Evolutionary conservation across 2,329 filamentous ascomycete genomes (phyloP).

Genomic region (Ceratocystis destructans): DNA sequence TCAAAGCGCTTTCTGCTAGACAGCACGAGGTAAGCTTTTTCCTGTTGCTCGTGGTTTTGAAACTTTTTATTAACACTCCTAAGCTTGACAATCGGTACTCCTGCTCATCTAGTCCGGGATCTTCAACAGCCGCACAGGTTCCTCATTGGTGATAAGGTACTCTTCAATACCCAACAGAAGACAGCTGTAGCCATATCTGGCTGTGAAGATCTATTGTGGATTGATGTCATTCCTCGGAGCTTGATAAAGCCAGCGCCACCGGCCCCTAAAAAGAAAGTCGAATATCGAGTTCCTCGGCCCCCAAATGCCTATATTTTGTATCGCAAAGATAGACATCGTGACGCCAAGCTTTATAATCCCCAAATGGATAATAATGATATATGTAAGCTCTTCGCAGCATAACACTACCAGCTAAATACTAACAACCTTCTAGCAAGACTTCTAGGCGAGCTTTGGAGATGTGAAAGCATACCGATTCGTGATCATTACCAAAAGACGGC

Average conservation of each 20-base stretch:
- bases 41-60: neutral
- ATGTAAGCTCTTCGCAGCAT: conserved; percentile 3
- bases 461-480: neutral
- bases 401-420: neutral
- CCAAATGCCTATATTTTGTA: conserved; percentile 16
- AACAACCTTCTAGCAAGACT: conserved; percentile 8
- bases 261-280: neutral
- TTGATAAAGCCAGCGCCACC: neutral
- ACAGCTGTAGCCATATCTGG: conserved; percentile 2
- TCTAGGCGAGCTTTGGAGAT: conserved; percentile 6
- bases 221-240: neutral
- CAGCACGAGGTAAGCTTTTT: neutral
- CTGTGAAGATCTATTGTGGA: neutral
- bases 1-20: neutral
- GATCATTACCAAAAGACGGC: conserved; percentile 5
- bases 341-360: neutral
- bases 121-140: conserved; percentile 6
- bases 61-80: neutral
- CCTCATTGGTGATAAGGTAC: neutral
- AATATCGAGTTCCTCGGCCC: conserved; percentile 6
- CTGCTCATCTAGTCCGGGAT: conserved; percentile 4
- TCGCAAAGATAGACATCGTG: conserved; percentile 13
- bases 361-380: conserved; percentile 14
- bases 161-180: neutral
- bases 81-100: conserved; percentile 1